A percentile compares a stretch with the other conserved stretches of the same genome.
phyloP scores from a whole-genome alignment of 2,329 filamentous ascomycete genomes.

The Fusarium mexicanum region DNA sequence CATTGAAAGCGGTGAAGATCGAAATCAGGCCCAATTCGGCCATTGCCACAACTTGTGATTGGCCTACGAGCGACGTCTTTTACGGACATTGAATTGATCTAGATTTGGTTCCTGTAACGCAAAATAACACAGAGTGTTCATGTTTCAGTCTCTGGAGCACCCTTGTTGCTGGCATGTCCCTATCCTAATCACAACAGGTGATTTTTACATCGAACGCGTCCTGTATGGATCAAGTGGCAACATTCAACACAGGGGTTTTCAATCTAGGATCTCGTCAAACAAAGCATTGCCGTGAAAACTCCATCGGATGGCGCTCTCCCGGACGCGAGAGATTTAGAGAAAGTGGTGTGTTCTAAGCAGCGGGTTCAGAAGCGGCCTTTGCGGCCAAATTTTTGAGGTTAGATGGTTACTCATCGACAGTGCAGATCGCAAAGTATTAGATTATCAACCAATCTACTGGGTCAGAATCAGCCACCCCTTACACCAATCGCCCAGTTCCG shows the following conservation, averaged over 20 bases:
- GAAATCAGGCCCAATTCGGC: conserved; percentile 18
- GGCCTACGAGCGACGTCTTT: not conserved
- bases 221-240: conserved; percentile 36
- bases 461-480: conserved; percentile 14
- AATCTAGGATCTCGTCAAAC: conserved; percentile 22
- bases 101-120: conserved; percentile 10
- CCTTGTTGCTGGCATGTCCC: conserved; percentile 29
- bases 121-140: not conserved
- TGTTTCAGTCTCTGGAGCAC: not conserved
- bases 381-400: conserved; percentile 19
- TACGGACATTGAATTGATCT: conserved; percentile 18
- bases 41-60: conserved; percentile 3
- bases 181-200: conserved; percentile 32
- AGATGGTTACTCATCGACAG: conserved; percentile 19
- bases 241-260: conserved; percentile 5
- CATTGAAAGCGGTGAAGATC: conserved; percentile 37
- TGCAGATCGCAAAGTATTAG: conserved; percentile 31
- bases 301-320: conserved; percentile 29
- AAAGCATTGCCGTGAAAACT: conserved; percentile 20
- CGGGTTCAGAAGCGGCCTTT: not conserved
- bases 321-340: conserved; percentile 15
- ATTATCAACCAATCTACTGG: conserved; percentile 36
- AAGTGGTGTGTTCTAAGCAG: conserved; percentile 15
- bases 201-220: conserved; percentile 37
- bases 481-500: conserved; percentile 20